A percentile compares a stretch with the other conserved stretches of the same genome.
phyloP scores from a whole-genome alignment of 257 asterid genomes.

The Solanum etuberosum region DNA sequence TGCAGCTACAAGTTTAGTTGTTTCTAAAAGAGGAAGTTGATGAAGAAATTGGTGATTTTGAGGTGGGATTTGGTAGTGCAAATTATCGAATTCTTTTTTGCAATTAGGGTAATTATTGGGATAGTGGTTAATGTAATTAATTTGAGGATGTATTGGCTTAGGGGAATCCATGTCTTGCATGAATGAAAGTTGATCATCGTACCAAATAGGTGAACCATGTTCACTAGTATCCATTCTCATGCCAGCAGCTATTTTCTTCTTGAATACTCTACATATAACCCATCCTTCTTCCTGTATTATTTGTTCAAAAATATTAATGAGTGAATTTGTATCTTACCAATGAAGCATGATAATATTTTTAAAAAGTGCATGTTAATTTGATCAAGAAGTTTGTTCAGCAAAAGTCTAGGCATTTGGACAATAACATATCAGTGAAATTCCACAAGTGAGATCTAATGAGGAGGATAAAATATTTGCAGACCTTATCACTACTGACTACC shows the following conservation, averaged over 20 bases:
- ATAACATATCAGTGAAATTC: background rate
- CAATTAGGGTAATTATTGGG: slow-evolving; percentile 21
- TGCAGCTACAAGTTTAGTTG: slow-evolving; percentile 20
- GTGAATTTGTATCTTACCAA: background rate
- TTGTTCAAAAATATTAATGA: background rate
- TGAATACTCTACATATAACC: slow-evolving; percentile 90
- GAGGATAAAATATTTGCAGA: too few species aligned
- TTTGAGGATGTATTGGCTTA: slow-evolving; percentile 21
- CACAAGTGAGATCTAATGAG: too few species aligned
- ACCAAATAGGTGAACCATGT: slow-evolving; percentile 80
- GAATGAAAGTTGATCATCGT: slow-evolving; percentile 75
- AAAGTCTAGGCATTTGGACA: background rate
- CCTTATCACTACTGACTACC: too few species aligned
- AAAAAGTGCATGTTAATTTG: background rate
- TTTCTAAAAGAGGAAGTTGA: slow-evolving; percentile 65
- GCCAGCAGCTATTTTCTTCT: slow-evolving; percentile 44
- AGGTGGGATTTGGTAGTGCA: slow-evolving; percentile 26
- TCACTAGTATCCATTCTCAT: slow-evolving; percentile 41
- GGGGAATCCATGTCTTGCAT: slow-evolving; percentile 71
- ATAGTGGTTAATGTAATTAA: slow-evolving; percentile 10
- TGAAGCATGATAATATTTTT: background rate
- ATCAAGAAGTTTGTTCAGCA: background rate
- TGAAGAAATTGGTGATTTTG: slow-evolving; percentile 35
- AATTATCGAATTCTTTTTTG: slow-evolving; percentile 37
- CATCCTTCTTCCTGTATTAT: slow-evolving; percentile 89